Percentiles rank a stretch among this genome's conserved stretches.
Conservation (phyloP, 495 filamentous ascomycete genomes). For the Entonaema liquescens region DNA sequence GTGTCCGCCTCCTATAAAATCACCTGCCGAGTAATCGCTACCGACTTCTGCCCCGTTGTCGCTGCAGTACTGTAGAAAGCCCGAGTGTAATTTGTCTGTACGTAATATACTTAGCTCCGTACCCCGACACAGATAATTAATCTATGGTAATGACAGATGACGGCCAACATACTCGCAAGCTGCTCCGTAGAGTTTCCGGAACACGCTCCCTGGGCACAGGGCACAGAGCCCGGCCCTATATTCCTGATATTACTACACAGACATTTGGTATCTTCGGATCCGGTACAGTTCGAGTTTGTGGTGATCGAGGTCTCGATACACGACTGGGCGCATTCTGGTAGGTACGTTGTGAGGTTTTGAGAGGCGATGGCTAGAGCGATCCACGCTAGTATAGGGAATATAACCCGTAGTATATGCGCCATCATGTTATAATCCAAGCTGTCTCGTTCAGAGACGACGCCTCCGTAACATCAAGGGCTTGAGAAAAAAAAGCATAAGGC, state of each 20-base stretch:
- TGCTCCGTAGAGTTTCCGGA: slow-evolving; percentile 5
- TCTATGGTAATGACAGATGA: neutral
- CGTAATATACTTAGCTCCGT: neutral
- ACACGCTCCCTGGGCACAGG: slow-evolving; percentile 26
- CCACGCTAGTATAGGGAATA: slow-evolving; percentile 4
- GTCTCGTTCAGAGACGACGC: slow-evolving; percentile 1
- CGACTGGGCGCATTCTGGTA: slow-evolving; percentile 31
- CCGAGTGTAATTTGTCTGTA: slow-evolving; percentile 7
- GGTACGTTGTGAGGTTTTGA: slow-evolving; percentile 32
- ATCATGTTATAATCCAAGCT: neutral
- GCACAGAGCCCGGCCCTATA: slow-evolving; percentile 12
- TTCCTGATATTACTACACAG: slow-evolving; percentile 28
- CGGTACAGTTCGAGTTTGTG: slow-evolving; percentile 15
- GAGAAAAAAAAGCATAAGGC: neutral
- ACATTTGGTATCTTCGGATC: slow-evolving; percentile 28
- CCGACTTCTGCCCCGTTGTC: slow-evolving; percentile 7
- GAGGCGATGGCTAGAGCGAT: slow-evolving; percentile 6
- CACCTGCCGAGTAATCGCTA: neutral
- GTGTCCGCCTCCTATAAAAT: neutral
- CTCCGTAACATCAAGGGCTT: neutral
- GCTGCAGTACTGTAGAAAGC: slow-evolving; percentile 16
- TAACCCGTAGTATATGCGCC: slow-evolving; percentile 9
- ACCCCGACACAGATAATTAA: neutral
- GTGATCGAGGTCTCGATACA: slow-evolving; percentile 29
- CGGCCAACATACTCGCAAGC: slow-evolving; percentile 2